These are phyloP conservation scores for Arthrobotrys conoides DNA, from an alignment of 2,329 filamentous ascomycete genomes.

Conservation along the genomic window DNA sequence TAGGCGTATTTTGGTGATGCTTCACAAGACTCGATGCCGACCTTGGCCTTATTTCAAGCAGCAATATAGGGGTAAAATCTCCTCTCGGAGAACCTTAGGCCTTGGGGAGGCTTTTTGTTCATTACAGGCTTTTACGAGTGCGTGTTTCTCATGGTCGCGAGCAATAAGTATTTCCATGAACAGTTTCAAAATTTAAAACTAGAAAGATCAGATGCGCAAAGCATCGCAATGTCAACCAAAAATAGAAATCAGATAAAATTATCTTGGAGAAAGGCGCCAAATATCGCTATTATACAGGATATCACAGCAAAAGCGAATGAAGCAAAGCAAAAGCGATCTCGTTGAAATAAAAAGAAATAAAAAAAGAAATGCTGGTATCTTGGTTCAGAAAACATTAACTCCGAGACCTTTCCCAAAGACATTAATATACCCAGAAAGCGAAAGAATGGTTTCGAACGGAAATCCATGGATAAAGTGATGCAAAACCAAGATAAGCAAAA, in stretches of 20 bases:
- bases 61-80: constrained; percentile 16
- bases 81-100: background rate
- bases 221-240: constrained; percentile 5
- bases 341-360: constrained; percentile 1
- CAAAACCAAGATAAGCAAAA: constrained; percentile 54
- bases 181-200: no score
- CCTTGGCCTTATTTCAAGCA: background rate
- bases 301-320: constrained; percentile 11
- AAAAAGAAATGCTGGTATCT: constrained; percentile 51
- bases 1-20: constrained; percentile 18
- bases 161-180: constrained; percentile 8
- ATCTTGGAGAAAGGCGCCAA: constrained; percentile 50
- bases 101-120: constrained; percentile 1
- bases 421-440: constrained; percentile 52
- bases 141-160: constrained; percentile 1
- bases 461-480: constrained; percentile 10
- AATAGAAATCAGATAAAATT: constrained; percentile 30
- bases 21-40: constrained; percentile 18
- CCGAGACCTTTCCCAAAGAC: constrained; percentile 47
- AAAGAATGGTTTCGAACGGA: constrained; percentile 27
- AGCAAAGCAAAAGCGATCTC: constrained; percentile 11
- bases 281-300: constrained; percentile 60
- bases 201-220: background rate
- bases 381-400: constrained; percentile 58
- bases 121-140: background rate